Evolutionary conservation across 768 basidiomycete genomes (phyloP).

Genomic region (Cyclocybe cylindracea): DNA sequence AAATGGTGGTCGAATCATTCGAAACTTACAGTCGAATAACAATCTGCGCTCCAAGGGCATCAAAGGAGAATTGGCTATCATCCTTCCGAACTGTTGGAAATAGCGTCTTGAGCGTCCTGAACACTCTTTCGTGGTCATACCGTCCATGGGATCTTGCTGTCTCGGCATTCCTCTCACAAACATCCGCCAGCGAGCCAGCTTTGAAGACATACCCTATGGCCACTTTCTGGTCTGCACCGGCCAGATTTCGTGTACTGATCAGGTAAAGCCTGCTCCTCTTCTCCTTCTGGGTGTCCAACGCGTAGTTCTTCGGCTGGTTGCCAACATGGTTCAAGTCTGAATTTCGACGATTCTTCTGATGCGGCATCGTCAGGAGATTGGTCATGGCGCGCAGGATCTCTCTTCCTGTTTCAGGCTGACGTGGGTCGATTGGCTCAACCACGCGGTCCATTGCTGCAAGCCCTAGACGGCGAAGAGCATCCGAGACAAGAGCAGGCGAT

Average conservation of each 20-base stretch:
- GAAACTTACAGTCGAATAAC: conserved; percentile 47
- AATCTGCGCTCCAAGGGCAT: conserved; percentile 36
- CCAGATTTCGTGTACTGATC: conserved; percentile 49
- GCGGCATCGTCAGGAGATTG: conserved; percentile 65
- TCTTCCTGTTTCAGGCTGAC: conserved; percentile 49
- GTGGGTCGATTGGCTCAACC: conserved; percentile 36
- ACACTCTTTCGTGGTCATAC: conserved; percentile 71
- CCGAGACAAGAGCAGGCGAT: conserved; percentile 69
- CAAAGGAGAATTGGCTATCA: conserved; percentile 18
- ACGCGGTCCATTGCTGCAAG: conserved; percentile 61
- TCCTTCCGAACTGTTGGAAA: conserved; percentile 30
- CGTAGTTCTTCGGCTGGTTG: conserved; percentile 38
- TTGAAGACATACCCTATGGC: conserved; percentile 65
- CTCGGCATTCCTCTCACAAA: conserved; percentile 62
- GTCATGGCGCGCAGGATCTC: conserved; percentile 79
- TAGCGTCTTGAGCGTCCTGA: conserved; percentile 54
- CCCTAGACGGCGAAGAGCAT: conserved; percentile 68
- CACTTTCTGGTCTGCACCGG: conserved; percentile 54
- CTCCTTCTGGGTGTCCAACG: conserved; percentile 36
- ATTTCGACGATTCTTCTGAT: conserved; percentile 40
- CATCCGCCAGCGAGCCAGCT: conserved; percentile 34
- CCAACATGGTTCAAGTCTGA: conserved; percentile 42
- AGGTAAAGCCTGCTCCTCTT: conserved; percentile 63
- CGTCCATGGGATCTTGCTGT: conserved; percentile 61
- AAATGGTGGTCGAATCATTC: conserved; percentile 2